Evolutionary conservation across 495 filamentous ascomycete genomes (phyloP), one percentile per base, ranked within the genome.

Genomic region (Hyaloscypha variabilis): DNA sequence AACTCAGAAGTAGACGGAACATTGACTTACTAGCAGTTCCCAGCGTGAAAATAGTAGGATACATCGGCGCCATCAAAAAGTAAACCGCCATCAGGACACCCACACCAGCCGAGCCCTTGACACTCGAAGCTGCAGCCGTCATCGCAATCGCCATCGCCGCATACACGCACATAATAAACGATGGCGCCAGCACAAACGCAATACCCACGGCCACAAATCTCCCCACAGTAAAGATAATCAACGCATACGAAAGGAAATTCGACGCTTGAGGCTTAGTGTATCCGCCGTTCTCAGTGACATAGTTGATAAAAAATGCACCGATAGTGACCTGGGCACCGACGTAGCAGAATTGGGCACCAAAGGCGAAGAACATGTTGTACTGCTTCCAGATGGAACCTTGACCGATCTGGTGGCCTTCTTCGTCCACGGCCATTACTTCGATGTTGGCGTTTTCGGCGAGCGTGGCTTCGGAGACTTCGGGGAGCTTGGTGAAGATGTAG

Each of bases 11-110:
- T 46, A 46, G 39, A 46, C 13, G 39, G 4, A 17, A 46, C 3
- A 46, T 4, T 14, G 36, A 64, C 62, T 58, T 64, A 64, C 62
- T 88, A 49, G 87, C 83, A 67, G 91, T 84, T 24, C 85, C 82
- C 26, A 91, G 79, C 5, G 87, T 84, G 72, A 90, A 86, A 71
- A 90, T 90, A 49, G 86, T 90, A 6, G 89, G 85, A 81, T 91
- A 91, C 76, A 87, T 87, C 74, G 79, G 81, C 30, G 83, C 85
- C 71, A 89, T 88, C 74, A 89, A 90, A 77, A 88, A 88, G 36
- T 91, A 75, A 10, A 87, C 83, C 13, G 89, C 73, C 73, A 83
- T 86, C 8, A 90, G 76, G 76, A 90, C 82, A 14, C 78, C 80
- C 65, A 91, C 76, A 34, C 83, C 84, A 31, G 77, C 77, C 61